Evolutionary conservation across 2,329 filamentous ascomycete genomes (phyloP).

Genomic region (Paraconiothyrium sp.): DNA sequence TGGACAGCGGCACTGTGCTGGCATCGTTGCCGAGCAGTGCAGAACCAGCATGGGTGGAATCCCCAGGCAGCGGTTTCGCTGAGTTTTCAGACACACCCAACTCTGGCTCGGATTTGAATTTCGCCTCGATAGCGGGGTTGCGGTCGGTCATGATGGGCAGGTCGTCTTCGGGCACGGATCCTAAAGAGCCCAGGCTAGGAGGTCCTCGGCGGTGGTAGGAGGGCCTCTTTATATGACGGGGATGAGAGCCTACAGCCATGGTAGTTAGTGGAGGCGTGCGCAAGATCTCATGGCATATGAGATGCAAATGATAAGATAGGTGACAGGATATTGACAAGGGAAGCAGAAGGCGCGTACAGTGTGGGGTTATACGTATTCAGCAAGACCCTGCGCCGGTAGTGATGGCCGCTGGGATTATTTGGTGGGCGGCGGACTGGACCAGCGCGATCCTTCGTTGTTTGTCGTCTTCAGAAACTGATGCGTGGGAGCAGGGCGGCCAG

Average conservation of each 20-base stretch:
- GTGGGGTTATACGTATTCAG: conserved; percentile 15
- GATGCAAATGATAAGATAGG: neutral
- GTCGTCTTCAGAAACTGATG: conserved; percentile 8
- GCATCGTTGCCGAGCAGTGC: conserved; percentile 53
- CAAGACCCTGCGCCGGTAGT: conserved; percentile 8
- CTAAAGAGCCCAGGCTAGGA: conserved; percentile 42
- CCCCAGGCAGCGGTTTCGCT: conserved; percentile 32
- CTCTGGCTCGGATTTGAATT: conserved; percentile 43
- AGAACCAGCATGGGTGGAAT: conserved; percentile 37
- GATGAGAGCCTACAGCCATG: conserved; percentile 44
- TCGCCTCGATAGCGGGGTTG: conserved; percentile 27
- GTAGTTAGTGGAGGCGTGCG: conserved; percentile 36
- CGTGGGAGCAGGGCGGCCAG: conserved; percentile 17
- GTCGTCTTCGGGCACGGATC: conserved; percentile 40
- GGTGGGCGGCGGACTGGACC: neutral
- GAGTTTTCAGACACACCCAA: conserved; percentile 40
- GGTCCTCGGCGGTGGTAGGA: conserved; percentile 40
- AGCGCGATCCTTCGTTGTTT: neutral
- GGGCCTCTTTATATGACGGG: conserved; percentile 30
- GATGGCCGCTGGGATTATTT: conserved; percentile 2
- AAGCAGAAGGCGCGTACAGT: conserved; percentile 14
- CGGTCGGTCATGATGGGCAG: conserved; percentile 40
- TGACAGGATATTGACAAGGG: neutral
- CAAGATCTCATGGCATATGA: conserved; percentile 18
- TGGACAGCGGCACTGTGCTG: conserved; percentile 53